Conservation (phyloP, 2,329 filamentous ascomycete genomes). For the Nothophoma quercina region DNA sequence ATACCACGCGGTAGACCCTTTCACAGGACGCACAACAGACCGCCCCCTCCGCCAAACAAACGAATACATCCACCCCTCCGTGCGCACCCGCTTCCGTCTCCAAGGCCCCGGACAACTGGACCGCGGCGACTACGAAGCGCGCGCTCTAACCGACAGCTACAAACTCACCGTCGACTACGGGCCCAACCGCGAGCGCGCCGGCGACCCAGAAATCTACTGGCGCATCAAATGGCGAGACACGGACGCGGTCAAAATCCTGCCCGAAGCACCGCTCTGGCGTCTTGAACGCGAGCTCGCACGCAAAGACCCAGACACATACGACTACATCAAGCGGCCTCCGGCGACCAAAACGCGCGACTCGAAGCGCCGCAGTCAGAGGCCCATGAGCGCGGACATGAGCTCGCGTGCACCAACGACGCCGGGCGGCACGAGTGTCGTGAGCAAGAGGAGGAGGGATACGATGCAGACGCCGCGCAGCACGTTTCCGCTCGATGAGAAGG, state of each 20-base stretch:
- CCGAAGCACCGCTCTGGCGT: slow-evolving; percentile 55
- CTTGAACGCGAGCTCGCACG: slow-evolving; percentile 53
- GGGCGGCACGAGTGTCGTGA: slow-evolving; percentile 9
- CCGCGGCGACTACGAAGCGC: slow-evolving; percentile 54
- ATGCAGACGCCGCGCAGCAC: slow-evolving; percentile 33
- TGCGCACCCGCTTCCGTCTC: slow-evolving; percentile 54
- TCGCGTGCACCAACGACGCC: slow-evolving; percentile 5
- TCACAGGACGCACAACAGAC: slow-evolving; percentile 51
- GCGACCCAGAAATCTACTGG: slow-evolving; percentile 54
- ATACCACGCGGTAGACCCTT: slow-evolving; percentile 56
- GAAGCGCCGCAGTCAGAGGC: slow-evolving; percentile 23
- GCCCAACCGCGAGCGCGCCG: slow-evolving; percentile 31
- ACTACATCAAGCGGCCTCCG: slow-evolving; percentile 49
- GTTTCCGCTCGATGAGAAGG: slow-evolving; percentile 27
- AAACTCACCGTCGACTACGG: slow-evolving; percentile 56
- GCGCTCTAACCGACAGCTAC: slow-evolving; percentile 56
- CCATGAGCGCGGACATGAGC: slow-evolving; percentile 27
- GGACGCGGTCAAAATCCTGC: slow-evolving; percentile 50
- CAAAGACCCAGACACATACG: slow-evolving; percentile 53
- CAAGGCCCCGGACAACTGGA: slow-evolving; percentile 57
- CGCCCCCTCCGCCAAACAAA: slow-evolving; percentile 57
- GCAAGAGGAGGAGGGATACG: slow-evolving; percentile 27
- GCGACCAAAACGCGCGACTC: slow-evolving; percentile 30
- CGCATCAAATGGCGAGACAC: slow-evolving; percentile 47
- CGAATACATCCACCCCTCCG: slow-evolving; percentile 61